phyloP scores from a whole-genome alignment of 768 basidiomycete genomes.

The Amanita phalloides region DNA sequence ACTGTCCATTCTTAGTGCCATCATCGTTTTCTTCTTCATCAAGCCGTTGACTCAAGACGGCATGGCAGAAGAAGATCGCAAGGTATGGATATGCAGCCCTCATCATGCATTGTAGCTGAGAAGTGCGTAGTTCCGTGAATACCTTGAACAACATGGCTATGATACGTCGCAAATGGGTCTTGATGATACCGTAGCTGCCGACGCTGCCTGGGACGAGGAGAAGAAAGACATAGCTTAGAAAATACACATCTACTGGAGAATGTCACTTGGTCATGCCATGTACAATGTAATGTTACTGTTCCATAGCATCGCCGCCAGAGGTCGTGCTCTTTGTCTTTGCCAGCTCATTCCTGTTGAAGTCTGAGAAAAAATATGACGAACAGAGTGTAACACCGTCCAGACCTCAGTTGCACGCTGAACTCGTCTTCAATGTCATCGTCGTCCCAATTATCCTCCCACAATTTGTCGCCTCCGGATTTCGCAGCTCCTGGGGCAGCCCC shows the following conservation, averaged over 20 bases:
- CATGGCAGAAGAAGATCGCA: slow-evolving; percentile 66
- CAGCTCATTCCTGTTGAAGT: slow-evolving; percentile 42
- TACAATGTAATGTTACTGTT: slow-evolving; percentile 26
- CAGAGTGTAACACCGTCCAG: slow-evolving; percentile 18
- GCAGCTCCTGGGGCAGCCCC: slow-evolving; percentile 66
- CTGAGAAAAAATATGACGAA: not conserved
- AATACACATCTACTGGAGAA: not conserved
- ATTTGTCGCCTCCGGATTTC: slow-evolving; percentile 74
- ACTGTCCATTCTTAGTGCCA: slow-evolving; percentile 70
- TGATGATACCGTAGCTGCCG: slow-evolving; percentile 13
- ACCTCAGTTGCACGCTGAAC: slow-evolving; percentile 94
- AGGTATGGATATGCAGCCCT: slow-evolving; percentile 25
- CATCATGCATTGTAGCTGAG: slow-evolving; percentile 2
- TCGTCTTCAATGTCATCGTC: slow-evolving; percentile 98
- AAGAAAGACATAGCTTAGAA: slow-evolving; percentile 10
- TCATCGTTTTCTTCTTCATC: slow-evolving; percentile 64
- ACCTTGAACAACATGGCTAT: slow-evolving; percentile 70
- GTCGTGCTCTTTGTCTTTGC: slow-evolving; percentile 38
- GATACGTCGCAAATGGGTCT: slow-evolving; percentile 71
- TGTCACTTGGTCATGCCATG: not conserved
- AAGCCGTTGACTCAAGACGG: slow-evolving; percentile 66
- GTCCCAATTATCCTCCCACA: slow-evolving; percentile 99
- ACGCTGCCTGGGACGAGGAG: slow-evolving; percentile 14
- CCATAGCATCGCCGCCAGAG: slow-evolving; percentile 39
- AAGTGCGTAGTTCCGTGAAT: slow-evolving; percentile 60